phyloP scores from a whole-genome alignment of 2,329 filamentous ascomycete species.

The Hysterium pulicare region DNA sequence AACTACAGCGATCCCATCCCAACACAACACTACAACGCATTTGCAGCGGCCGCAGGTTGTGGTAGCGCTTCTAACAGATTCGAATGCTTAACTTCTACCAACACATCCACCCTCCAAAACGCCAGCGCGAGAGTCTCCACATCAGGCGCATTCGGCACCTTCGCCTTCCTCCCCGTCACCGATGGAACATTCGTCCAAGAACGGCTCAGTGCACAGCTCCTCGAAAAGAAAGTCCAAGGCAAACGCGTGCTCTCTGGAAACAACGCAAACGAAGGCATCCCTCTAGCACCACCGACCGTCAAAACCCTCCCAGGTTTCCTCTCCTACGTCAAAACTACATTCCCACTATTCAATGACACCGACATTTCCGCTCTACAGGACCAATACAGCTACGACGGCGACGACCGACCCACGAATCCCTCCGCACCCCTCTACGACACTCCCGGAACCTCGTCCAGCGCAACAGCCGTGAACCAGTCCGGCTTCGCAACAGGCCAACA shows the following conservation, averaged over 20 bases:
- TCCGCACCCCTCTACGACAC: conserved; percentile 25
- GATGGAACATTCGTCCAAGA: conserved; percentile 39
- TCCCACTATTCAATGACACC: conserved; percentile 33
- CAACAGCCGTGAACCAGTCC: conserved; percentile 28
- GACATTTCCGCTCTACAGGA: conserved; percentile 24
- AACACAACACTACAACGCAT: conserved; percentile 24
- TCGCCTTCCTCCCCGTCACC: conserved; percentile 41
- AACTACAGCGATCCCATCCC: conserved; percentile 31
- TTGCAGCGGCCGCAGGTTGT: conserved; percentile 28
- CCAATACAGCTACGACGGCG: conserved; percentile 27
- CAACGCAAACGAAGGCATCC: conserved; percentile 41
- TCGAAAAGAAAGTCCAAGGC: conserved; percentile 22
- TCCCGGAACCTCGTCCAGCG: conserved; percentile 14
- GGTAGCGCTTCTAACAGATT: conserved; percentile 19
- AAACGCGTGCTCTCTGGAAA: conserved; percentile 29
- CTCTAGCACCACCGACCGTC: conserved; percentile 29
- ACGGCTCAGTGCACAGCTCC: conserved; percentile 27
- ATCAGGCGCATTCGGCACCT: conserved; percentile 38
- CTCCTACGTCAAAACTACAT: conserved; percentile 25
- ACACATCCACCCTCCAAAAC: conserved; percentile 24
- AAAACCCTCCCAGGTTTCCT: conserved; percentile 28
- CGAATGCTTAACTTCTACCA: conserved; percentile 23
- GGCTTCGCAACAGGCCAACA: conserved; percentile 29
- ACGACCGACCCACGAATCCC: conserved; percentile 18
- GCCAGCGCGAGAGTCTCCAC: conserved; percentile 29